Percentiles rank a stretch among this genome's conserved stretches.
Conservation (phyloP, 768 basidiomycete genomes). For the Trametes punicea region DNA sequence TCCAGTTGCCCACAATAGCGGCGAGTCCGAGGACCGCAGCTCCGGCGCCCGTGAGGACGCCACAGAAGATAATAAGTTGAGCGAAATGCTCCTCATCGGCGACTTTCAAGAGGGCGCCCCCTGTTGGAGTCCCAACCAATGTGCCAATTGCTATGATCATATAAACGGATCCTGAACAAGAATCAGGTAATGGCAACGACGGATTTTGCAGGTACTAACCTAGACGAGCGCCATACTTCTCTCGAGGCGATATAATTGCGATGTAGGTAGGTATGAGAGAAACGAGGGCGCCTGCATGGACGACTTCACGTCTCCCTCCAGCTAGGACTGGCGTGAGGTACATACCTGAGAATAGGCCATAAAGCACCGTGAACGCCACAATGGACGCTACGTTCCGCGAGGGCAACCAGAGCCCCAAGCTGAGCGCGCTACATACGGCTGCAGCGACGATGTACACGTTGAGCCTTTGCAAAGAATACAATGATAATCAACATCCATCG, state of each 20-base stretch:
- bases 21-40: slow-evolving; percentile 1
- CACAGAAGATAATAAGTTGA: slow-evolving; percentile 30
- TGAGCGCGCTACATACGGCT: slow-evolving; percentile 24
- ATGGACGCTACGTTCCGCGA: slow-evolving; percentile 25
- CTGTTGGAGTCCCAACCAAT: slow-evolving; percentile 33
- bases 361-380: slow-evolving; percentile 29
- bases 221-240: slow-evolving; percentile 31
- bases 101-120: slow-evolving; percentile 28
- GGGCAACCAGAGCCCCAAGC: slow-evolving; percentile 31
- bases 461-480: slow-evolving; percentile 20
- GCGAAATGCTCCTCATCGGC: slow-evolving; percentile 25
- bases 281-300: slow-evolving; percentile 25
- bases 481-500: neutral
- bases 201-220: neutral
- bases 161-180: slow-evolving; percentile 26
- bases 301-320: neutral
- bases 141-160: slow-evolving; percentile 28
- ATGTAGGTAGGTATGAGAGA: slow-evolving; percentile 31
- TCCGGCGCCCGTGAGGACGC: slow-evolving; percentile 24
- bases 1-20: neutral
- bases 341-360: slow-evolving; percentile 31
- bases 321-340: neutral
- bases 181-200: neutral
- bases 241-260: slow-evolving; percentile 28
- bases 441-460: slow-evolving; percentile 29